Percentiles rank a stretch among this genome's conserved stretches.
phyloP scores from a whole-genome alignment of 768 basidiomycete species.

The Clitopilus passeckerianus region DNA sequence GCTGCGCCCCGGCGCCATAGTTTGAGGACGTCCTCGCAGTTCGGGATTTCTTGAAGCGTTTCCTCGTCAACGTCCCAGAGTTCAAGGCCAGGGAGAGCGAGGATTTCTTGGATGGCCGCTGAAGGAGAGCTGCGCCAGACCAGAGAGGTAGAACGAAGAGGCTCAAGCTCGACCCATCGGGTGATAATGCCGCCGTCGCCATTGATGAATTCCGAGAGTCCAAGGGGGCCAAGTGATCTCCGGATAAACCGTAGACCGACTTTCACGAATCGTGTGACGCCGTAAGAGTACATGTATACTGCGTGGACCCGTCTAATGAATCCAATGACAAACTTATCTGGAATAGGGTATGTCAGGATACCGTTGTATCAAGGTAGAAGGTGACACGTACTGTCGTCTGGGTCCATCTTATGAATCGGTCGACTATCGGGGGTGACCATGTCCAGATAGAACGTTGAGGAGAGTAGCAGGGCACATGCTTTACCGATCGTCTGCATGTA shows the following conservation, averaged over 20 bases:
- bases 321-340: background rate
- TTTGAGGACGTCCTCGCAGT: slow-evolving; percentile 1
- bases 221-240: slow-evolving; percentile 7
- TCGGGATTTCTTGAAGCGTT: slow-evolving; percentile 5
- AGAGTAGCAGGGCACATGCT: background rate
- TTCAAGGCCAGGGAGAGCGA: slow-evolving; percentile 2
- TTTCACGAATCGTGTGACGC: background rate
- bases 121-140: slow-evolving; percentile 7
- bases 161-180: slow-evolving; percentile 5
- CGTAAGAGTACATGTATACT: background rate
- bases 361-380: background rate
- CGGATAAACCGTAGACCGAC: background rate
- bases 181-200: slow-evolving; percentile 9
- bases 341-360: background rate
- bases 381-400: background rate
- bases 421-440: background rate
- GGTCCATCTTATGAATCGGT: background rate
- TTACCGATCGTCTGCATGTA: background rate
- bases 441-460: background rate
- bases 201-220: slow-evolving; percentile 9
- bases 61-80: slow-evolving; percentile 6
- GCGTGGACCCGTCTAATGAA: background rate
- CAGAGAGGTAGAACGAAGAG: background rate
- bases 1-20: slow-evolving; percentile 10
- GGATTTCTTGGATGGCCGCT: slow-evolving; percentile 6